Conservation (phyloP, 352 stramenopile species). For the Halophytophthora polymorphica region DNA sequence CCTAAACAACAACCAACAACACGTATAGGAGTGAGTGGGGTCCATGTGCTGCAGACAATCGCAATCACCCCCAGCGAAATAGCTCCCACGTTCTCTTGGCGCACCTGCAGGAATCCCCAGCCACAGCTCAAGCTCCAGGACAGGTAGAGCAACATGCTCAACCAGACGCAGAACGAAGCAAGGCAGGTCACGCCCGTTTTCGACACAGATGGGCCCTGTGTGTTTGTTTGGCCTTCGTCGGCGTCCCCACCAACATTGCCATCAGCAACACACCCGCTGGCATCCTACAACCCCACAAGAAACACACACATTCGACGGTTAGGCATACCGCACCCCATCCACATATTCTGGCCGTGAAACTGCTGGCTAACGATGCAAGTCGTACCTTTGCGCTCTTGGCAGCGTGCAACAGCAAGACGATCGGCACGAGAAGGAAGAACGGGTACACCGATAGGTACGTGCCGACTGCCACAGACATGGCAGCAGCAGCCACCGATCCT, state of each 20-base stretch:
- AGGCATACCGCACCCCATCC: not conserved
- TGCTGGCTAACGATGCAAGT: not conserved
- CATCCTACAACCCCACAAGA: not conserved
- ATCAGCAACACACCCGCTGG: not conserved
- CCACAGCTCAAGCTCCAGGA: slow-evolving; percentile 48
- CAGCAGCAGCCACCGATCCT: slow-evolving; percentile 40
- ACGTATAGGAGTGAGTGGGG: not conserved
- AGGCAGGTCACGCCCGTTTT: slow-evolving; percentile 19
- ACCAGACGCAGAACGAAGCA: slow-evolving; percentile 15
- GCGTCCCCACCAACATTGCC: not conserved
- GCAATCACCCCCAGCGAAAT: not conserved
- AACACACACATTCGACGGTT: not conserved
- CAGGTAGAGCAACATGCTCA: slow-evolving; percentile 44
- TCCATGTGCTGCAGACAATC: too few species aligned
- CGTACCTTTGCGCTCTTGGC: slow-evolving; percentile 16
- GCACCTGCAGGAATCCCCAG: slow-evolving; percentile 66
- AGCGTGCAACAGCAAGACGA: slow-evolving; percentile 41
- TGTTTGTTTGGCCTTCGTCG: not conserved
- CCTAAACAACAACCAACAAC: slow-evolving; percentile 19
- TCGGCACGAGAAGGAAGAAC: slow-evolving; percentile 51
- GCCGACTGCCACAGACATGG: slow-evolving; percentile 53
- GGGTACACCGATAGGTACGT: slow-evolving; percentile 81
- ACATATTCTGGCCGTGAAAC: not conserved
- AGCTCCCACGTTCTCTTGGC: not conserved
- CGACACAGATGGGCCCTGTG: slow-evolving; percentile 1